Evolutionary conservation across 2,329 filamentous ascomycete species (phyloP).

Genomic region (Hymenoscyphus salicellus): DNA sequence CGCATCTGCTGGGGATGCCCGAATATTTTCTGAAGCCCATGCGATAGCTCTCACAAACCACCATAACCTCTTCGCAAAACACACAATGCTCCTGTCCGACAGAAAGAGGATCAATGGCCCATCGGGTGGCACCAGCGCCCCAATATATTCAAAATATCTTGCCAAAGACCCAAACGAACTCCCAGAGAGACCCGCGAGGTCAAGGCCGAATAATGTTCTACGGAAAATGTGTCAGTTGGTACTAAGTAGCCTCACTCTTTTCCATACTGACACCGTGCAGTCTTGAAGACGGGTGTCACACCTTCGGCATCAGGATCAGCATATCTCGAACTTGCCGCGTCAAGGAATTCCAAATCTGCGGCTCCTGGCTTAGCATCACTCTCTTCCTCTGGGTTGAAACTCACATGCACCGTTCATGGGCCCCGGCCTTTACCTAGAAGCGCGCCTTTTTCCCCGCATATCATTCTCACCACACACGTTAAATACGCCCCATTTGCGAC

Average conservation of each 20-base stretch:
- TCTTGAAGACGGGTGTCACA: conserved; percentile 85
- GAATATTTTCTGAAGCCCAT: neutral
- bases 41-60: neutral
- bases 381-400: conserved; percentile 66
- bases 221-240: conserved; percentile 76
- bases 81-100: conserved; percentile 62
- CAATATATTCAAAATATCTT: conserved; percentile 59
- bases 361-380: conserved; percentile 47
- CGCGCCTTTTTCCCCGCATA: conserved; percentile 85
- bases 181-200: conserved; percentile 49
- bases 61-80: neutral
- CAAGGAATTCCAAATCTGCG: conserved; percentile 45
- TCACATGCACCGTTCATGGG: conserved; percentile 90
- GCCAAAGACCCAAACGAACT: conserved; percentile 45
- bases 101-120: conserved; percentile 89
- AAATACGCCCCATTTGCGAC: conserved; percentile 97
- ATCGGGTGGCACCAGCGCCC: conserved; percentile 69
- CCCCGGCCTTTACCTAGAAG: conserved; percentile 86
- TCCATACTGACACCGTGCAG: conserved; percentile 43
- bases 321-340: conserved; percentile 67
- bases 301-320: conserved; percentile 92
- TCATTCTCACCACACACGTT: conserved; percentile 87
- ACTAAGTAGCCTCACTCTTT: neutral
- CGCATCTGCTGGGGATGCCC: neutral
- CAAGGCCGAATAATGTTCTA: conserved; percentile 65